A percentile compares a stretch with the other conserved stretches of the same genome.
These are phyloP conservation scores for Zalerion maritima DNA, from an alignment of 495 filamentous ascomycete species.

Conservation along the genomic window DNA sequence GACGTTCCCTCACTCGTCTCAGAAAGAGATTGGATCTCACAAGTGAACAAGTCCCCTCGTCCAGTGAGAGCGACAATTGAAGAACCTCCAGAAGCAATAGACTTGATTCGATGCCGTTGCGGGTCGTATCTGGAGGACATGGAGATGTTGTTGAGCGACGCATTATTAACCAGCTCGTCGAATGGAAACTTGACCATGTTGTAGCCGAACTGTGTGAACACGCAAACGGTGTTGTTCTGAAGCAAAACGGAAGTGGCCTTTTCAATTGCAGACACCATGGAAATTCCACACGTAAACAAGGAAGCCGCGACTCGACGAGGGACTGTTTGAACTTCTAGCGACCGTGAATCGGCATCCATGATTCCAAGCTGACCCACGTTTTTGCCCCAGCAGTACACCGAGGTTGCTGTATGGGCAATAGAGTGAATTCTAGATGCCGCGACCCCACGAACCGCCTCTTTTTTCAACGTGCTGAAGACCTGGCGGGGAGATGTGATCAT, in stretches of 20 bases:
- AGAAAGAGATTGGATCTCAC: constrained; percentile 50
- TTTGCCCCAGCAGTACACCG: constrained; percentile 88
- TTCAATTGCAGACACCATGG: constrained; percentile 76
- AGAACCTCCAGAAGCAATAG: constrained; percentile 72
- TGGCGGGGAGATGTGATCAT: constrained; percentile 70
- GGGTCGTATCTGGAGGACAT: constrained; percentile 51
- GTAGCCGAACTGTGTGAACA: constrained; percentile 89
- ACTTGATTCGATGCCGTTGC: constrained; percentile 46
- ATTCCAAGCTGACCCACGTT: constrained; percentile 91
- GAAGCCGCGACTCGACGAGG: constrained; percentile 82
- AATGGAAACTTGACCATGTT: constrained; percentile 69
- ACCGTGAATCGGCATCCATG: constrained; percentile 86
- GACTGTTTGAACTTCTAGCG: constrained; percentile 62
- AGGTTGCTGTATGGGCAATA: constrained; percentile 65
- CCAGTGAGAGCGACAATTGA: constrained; percentile 76
- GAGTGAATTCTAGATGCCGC: constrained; percentile 90
- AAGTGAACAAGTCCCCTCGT: constrained; percentile 73
- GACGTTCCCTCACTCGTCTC: constrained; percentile 51
- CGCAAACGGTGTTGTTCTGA: constrained; percentile 74
- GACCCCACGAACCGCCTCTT: constrained; percentile 64
- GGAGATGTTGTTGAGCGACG: constrained; percentile 51
- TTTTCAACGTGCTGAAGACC: constrained; percentile 79
- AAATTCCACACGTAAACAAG: constrained; percentile 62
- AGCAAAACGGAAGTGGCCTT: constrained; percentile 76
- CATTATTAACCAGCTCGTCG: constrained; percentile 47